Evolutionary conservation across 192 early-diverging fungal species (phyloP), one percentile per base, ranked within the genome.

Genomic region (Linnemannia zychae): DNA sequence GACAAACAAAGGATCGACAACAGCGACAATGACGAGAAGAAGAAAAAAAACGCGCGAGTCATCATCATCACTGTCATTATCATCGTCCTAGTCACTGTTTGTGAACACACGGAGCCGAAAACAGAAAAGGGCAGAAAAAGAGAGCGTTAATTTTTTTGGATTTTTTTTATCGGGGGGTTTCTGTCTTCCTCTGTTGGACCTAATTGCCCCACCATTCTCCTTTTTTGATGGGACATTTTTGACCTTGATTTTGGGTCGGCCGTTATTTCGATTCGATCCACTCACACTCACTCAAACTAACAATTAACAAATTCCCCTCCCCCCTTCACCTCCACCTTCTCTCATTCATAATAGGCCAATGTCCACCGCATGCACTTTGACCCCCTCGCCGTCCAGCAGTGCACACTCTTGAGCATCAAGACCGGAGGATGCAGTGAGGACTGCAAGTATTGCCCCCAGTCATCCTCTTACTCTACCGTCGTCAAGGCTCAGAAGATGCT

Each of bases 401-500:
- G 93, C 85, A 96, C 95, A 13, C 88, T 96, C 6, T 76, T 95
- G 60, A 92, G 90, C 71, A 96, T 96, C 89, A 96, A 96, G 88
- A 95, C 95, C 28, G 95, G 95, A 70, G 95, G 95, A 33, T 96
- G 95, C 79, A 90, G 91, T 18, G 95, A 96, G 83, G 95, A 96
- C 87, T 96, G 95, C 87, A 90, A 94, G 65, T 96, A 96, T 86
- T 94, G 94, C 85, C 94, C 94, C 13, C 95, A 96, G 77, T 96
- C 95, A 22, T 95, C 94, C 24, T 83, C 87, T 52, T 92, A 96
- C 87, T 91, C 91, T 57, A 96, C 95, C 20, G 75, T 52, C 15
- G 94, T 95, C 72, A 91, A 93, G 82, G 93, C 93, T 20, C 87
- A 90, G 53, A 95, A 95, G 80, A 90, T 96, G 77, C 86, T 95